phyloP scores from a whole-genome alignment of 345 rosid genomes.

The Atalantia buxifolia region DNA sequence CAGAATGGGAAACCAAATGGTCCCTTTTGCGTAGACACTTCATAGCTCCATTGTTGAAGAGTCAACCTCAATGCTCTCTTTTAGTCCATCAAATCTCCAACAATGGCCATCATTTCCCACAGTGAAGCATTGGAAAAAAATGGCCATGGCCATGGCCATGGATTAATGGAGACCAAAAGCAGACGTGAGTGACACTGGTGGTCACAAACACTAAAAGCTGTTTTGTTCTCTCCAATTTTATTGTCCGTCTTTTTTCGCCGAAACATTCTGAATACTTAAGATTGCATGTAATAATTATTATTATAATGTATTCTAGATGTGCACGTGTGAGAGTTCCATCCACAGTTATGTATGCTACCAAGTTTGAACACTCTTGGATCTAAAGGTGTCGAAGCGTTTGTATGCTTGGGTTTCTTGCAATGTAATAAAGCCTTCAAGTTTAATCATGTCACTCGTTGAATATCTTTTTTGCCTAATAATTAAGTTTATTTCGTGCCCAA shows the following conservation, averaged over 20 bases:
- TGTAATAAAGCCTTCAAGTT: conserved; percentile 1
- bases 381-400: neutral
- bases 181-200: conserved; percentile 35
- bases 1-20: conserved; percentile 58
- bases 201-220: conserved; percentile 26
- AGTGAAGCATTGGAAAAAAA: neutral
- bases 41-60: conserved; percentile 42
- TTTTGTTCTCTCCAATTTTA: conserved; percentile 9
- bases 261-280: conserved; percentile 2
- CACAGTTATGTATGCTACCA: neutral
- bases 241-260: neutral
- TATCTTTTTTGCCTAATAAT: neutral
- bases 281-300: conserved; percentile 9
- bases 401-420: neutral
- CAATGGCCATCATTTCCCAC: conserved; percentile 35
- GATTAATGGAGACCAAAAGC: conserved; percentile 35
- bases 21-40: conserved; percentile 38
- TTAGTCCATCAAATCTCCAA: conserved; percentile 34
- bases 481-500: neutral
- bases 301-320: conserved; percentile 22
- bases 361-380: conserved; percentile 4
- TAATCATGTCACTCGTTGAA: conserved; percentile 10
- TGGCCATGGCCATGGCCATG: conserved; percentile 13
- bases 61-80: conserved; percentile 63
- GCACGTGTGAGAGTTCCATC: conserved; percentile 58